Conservation (phyloP, 371 early-diverging fungal species). For the Apophysomyces trapeziformis region DNA sequence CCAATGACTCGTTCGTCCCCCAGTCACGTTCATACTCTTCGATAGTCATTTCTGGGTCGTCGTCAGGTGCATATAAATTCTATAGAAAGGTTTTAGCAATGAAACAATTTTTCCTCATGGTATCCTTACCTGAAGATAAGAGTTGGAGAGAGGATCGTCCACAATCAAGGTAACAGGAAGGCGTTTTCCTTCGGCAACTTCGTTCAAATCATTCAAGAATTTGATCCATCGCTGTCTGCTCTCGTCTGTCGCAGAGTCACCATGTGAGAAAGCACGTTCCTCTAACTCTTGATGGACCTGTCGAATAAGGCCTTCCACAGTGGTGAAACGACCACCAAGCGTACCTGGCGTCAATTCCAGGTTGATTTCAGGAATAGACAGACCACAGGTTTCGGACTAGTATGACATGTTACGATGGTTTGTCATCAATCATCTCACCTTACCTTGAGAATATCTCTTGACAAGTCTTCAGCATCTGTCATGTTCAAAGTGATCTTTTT, state of each 20-base stretch:
- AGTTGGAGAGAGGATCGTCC: slow-evolving; percentile 93
- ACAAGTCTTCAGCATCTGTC: slow-evolving; percentile 85
- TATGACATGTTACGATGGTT: not conserved
- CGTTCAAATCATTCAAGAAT: slow-evolving; percentile 72
- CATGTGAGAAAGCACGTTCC: slow-evolving; percentile 68
- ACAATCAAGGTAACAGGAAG: slow-evolving; percentile 77
- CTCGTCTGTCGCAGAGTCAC: slow-evolving; percentile 72
- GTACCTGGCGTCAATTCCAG: slow-evolving; percentile 87
- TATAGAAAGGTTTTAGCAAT: slow-evolving; percentile 7
- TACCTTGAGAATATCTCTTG: slow-evolving; percentile 90
- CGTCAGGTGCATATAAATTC: slow-evolving; percentile 91
- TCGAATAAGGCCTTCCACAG: slow-evolving; percentile 90
- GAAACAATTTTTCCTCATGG: not conserved
- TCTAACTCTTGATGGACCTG: slow-evolving; percentile 89
- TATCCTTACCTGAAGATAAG: slow-evolving; percentile 62
- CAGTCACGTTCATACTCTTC: slow-evolving; percentile 87
- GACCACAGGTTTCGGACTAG: slow-evolving; percentile 89
- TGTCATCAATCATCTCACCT: not conserved
- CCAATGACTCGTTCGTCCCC: slow-evolving; percentile 85
- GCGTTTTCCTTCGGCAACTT: slow-evolving; percentile 64
- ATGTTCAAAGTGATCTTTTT: slow-evolving; percentile 81
- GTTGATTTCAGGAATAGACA: slow-evolving; percentile 89
- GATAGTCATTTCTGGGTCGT: slow-evolving; percentile 90
- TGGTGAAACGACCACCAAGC: slow-evolving; percentile 96
- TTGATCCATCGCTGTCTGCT: slow-evolving; percentile 58